Percentiles rank a stretch among this genome's conserved stretches.
Conservation (phyloP, 331 rosid species). For the Ulmus americana region DNA sequence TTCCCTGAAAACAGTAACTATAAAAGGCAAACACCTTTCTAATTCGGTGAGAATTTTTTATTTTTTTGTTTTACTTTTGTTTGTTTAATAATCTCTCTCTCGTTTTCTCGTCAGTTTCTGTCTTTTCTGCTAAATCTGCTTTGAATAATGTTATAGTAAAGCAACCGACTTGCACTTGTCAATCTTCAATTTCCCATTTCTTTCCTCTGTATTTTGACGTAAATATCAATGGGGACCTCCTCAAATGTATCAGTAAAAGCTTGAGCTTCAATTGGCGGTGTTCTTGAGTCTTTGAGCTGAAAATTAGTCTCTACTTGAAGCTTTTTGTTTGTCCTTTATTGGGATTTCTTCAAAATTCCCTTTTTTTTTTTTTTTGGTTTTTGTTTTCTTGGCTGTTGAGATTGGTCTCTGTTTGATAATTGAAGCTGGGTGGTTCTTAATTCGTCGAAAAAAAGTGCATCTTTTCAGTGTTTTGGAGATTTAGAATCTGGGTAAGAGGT, state of each 20-base stretch:
- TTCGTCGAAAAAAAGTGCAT: conserved; percentile 40
- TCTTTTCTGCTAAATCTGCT: not conserved
- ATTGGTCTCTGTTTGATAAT: conserved; percentile 16
- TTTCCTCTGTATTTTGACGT: not conserved
- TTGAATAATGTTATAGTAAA: conserved; percentile 1
- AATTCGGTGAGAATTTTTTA: conserved; percentile 11
- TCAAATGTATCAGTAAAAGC: conserved; percentile 32
- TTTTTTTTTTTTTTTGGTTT: too few species aligned
- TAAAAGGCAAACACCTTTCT: conserved; percentile 21
- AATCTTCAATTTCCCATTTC: not conserved
- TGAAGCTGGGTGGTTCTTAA: conserved; percentile 33
- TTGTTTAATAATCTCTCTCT: not conserved
- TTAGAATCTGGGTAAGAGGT: conserved; percentile 49
- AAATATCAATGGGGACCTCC: conserved; percentile 28
- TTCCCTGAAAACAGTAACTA: conserved; percentile 1
- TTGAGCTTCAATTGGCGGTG: conserved; percentile 30
- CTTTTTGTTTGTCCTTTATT: not conserved
- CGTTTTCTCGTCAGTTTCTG: not conserved
- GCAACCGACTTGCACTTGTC: conserved; percentile 1
- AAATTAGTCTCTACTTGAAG: conserved; percentile 18
- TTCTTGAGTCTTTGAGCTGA: conserved; percentile 18
- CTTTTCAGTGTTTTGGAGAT: conserved; percentile 24
- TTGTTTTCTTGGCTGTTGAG: not conserved
- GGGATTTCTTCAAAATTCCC: not conserved
- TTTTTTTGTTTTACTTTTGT: not conserved